Base-by-base conservation (phyloP, 306 rosid species). In the Quercus mongolica region DNA sequence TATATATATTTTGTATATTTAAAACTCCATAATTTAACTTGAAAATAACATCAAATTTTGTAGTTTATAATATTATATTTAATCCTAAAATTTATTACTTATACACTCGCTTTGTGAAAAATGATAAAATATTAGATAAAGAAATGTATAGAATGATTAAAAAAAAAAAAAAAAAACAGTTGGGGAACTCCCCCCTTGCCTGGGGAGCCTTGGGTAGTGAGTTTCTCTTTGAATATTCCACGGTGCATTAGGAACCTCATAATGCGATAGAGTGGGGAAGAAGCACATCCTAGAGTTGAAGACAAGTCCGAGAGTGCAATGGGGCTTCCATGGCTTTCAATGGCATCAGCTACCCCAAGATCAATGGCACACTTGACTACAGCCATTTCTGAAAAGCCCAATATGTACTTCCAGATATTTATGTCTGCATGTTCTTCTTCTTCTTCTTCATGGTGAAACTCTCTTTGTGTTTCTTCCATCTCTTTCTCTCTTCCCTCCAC, bases 311-410 rank as follows among this genome's bases (percentile, higher is more conserved):
- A 59, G 6, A 92, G 78, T 23, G 94, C 83, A 65, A 94, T 83
- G 75, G 92, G 85, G 14, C 74, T 31, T 71, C 83, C 87, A 61
- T 89, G 84, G 3, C 17, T 77, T 84, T 89, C 97, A 4, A 92
- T 84, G 65, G 85, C 77, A 11, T 94, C 97, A 0, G 92, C 88
- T 73, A 94, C 84, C 73, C 86, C 86, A 15, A 94, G 92, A 63
- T 94, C 90, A 58, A 94, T 78, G 19, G 89, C 90, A 74, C 97
- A 90, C 75, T 84, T 92, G 30, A 94, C 84, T 2, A 85, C 93
- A 0, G 92, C 91, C 46, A 77, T 46, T 81, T 94, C 96, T 0
- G 69, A 82, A 73, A 87, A 91, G 13, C 98, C 91, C 6, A 87
- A 85, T 56, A 83, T 54, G 82, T 87, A 88, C 38, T 73, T 89